phyloP scores from a whole-genome alignment of 2,329 filamentous ascomycete genomes.

The Phoma sp. region DNA sequence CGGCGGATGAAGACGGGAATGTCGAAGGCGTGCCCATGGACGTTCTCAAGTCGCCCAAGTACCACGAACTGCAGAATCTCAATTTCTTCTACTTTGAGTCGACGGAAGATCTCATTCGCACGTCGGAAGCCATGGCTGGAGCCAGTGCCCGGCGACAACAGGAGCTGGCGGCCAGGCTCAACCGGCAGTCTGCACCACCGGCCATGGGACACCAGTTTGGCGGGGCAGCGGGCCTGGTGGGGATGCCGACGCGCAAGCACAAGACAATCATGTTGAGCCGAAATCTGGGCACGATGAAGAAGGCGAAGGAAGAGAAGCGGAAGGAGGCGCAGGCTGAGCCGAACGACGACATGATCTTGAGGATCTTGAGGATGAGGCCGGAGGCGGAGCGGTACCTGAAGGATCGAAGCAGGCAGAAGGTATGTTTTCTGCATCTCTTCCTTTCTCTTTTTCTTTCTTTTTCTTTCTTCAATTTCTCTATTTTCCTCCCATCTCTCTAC shows the following conservation, averaged over 20 bases:
- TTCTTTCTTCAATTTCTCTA: too few species aligned
- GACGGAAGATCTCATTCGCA: constrained; percentile 88
- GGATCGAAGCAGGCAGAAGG: constrained; percentile 87
- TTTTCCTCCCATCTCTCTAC: too few species aligned
- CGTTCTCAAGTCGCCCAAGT: constrained; percentile 95
- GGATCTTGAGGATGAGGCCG: constrained; percentile 92
- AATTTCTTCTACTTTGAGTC: constrained; percentile 99
- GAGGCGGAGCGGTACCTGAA: constrained; percentile 88
- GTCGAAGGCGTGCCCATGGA: constrained; percentile 88
- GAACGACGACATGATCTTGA: constrained; percentile 96
- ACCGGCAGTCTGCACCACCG: constrained; percentile 73
- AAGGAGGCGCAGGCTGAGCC: constrained; percentile 96
- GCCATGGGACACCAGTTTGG: constrained; percentile 60
- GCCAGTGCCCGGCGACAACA: constrained; percentile 81
- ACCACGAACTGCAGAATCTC: constrained; percentile 92
- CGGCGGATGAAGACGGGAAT: constrained; percentile 83
- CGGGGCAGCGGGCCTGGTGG: constrained; percentile 64
- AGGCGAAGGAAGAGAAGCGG: constrained; percentile 93
- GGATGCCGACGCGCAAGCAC: constrained; percentile 60
- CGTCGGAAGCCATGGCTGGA: constrained; percentile 94
- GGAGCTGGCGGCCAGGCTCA: constrained; percentile 62
- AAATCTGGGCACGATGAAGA: constrained; percentile 94
- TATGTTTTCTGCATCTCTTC: constrained; percentile 12
- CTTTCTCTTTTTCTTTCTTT: too few species aligned
- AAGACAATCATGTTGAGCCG: constrained; percentile 85